Percentiles rank a stretch among this genome's conserved stretches.
phyloP scores from a whole-genome alignment of 768 basidiomycete genomes.

The Imleria badia region DNA sequence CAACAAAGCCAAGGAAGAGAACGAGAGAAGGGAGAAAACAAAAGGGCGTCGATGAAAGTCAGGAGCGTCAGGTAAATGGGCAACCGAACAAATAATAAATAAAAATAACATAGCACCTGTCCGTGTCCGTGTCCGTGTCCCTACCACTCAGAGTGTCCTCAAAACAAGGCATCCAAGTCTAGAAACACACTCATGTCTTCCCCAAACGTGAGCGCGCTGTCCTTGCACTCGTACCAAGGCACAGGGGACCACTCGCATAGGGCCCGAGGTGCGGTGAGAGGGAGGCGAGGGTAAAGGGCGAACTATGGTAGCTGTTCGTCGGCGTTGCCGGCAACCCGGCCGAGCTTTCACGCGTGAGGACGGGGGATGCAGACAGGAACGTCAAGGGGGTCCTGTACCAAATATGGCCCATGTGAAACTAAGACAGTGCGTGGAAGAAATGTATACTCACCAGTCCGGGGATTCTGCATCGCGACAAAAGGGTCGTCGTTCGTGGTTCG shows the following conservation, averaged over 20 bases:
- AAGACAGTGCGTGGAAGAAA: too few species aligned
- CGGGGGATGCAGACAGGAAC: conserved; percentile 3
- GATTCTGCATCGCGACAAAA: background rate
- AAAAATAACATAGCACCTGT: too few species aligned
- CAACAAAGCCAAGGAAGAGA: too few species aligned
- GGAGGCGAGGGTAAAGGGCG: background rate
- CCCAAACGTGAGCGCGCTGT: too few species aligned
- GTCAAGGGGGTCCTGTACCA: conserved; percentile 5
- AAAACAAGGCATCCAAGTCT: conserved; percentile 2
- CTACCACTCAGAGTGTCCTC: background rate
- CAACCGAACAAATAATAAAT: too few species aligned
- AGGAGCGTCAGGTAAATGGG: too few species aligned
- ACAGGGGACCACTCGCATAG: background rate
- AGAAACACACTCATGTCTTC: background rate
- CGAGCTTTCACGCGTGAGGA: background rate
- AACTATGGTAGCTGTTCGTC: background rate
- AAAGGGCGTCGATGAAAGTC: too few species aligned
- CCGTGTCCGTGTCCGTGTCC: background rate
- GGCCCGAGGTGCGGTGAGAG: background rate
- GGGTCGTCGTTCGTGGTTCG: background rate
- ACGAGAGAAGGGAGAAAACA: too few species aligned
- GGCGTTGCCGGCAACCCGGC: background rate
- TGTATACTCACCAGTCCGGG: background rate
- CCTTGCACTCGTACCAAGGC: too few species aligned
- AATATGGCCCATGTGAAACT: too few species aligned